Conservation (phyloP, 768 basidiomycete species). For the Russula earlei region DNA sequence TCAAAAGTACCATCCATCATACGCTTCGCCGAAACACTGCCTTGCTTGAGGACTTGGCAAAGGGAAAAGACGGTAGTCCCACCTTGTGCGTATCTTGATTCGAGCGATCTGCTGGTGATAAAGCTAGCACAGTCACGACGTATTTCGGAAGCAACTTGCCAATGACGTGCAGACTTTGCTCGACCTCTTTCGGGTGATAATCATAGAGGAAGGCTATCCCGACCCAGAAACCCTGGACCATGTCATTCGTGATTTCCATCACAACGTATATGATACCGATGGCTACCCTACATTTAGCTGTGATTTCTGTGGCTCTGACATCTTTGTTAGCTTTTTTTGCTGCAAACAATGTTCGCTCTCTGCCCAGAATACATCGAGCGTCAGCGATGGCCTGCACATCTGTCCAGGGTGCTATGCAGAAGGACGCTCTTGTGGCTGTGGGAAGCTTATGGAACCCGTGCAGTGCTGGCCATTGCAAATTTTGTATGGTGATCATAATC, state of each 20-base stretch:
- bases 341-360: conserved; percentile 38
- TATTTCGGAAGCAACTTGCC: conserved; percentile 8
- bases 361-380: conserved; percentile 8
- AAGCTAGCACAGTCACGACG: not conserved
- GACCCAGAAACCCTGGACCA: conserved; percentile 11
- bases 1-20: conserved; percentile 57
- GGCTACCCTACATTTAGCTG: conserved; percentile 35
- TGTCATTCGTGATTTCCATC: conserved; percentile 7
- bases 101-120: not conserved
- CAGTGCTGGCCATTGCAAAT: conserved; percentile 45
- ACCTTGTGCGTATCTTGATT: not conserved
- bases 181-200: conserved; percentile 40
- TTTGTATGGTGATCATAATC: conserved; percentile 37
- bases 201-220: conserved; percentile 37
- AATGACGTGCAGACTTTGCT: conserved; percentile 31
- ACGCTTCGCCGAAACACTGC: conserved; percentile 35
- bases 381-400: conserved; percentile 40
- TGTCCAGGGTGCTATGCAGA: conserved; percentile 72
- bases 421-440: conserved; percentile 63
- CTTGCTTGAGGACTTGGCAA: conserved; percentile 15
- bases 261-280: conserved; percentile 17
- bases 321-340: conserved; percentile 76
- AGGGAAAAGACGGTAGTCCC: not conserved
- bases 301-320: conserved; percentile 75
- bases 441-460: conserved; percentile 42